Base-by-base conservation (phyloP, 495 filamentous ascomycete genomes). In the Talaromyces stipitatus region DNA sequence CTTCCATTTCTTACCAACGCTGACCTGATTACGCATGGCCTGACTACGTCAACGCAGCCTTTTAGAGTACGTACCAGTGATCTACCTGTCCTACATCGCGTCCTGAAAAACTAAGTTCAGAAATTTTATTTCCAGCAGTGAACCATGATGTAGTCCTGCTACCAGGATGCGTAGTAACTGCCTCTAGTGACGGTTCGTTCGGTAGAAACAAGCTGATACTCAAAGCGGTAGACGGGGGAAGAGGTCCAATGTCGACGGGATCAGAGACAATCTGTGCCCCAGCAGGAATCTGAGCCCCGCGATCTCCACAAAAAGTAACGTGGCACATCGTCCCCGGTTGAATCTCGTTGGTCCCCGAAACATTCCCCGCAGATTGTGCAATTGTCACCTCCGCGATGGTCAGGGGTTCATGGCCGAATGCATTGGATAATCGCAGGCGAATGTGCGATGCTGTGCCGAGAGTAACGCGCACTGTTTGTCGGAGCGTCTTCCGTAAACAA, bases 371-470 rank as follows among this genome's bases (percentile, higher is more conserved):
- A 3, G 87, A 72, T 4, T 83, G 68, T 3, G 80, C 81, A 18
- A 90, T 66, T 5, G 82, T 79, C 0, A 78, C 82, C 3, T 76
- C 73, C 0, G 80, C 82, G 58, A 91, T 82, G 30, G 80, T 77
- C 2, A 89, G 69, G 63, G 83, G 76, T 50, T 72, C 81, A 8
- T 70, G 64, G 9, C 86, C 86, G 54, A 89, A 89, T 2, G 80
- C 79, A 68, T 90, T 90, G 54, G 81, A 85, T 43, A 89, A 73
- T 48, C 82, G 80, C 27, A 90, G 64, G 16, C 86, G 82, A 53
- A 88, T 72, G 20, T 77, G 75, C 22, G 77, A 64, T 6, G 77
- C 72, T 0, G 66, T 55, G 3, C 73, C 76, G 20, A 87, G 71
- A 2, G 82, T 80, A 28, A 85, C 63, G 50, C 83, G 79, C 2